These are phyloP conservation scores for Hyaloperonospora brassicae DNA, from an alignment of 352 stramenopile species.

Conservation along the genomic window DNA sequence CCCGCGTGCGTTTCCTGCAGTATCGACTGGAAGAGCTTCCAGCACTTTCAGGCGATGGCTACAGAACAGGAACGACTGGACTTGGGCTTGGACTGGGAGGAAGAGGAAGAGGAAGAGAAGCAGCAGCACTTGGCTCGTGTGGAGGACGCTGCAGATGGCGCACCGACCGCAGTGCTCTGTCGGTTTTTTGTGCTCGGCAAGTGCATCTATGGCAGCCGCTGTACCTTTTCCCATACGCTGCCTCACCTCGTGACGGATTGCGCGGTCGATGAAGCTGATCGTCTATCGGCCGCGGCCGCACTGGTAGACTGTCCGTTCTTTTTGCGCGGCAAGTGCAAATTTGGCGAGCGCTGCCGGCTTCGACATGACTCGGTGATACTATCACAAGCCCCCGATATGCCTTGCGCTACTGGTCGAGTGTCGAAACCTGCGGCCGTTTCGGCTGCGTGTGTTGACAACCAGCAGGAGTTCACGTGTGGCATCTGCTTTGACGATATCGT, in stretches of 20 bases:
- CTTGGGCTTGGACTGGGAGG: background rate
- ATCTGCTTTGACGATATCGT: conserved; percentile 82
- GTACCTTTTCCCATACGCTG: conserved; percentile 61
- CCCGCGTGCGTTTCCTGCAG: too few species aligned
- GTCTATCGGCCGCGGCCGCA: conserved; percentile 38
- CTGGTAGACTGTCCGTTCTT: conserved; percentile 73
- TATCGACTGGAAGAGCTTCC: too few species aligned
- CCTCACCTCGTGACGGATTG: conserved; percentile 28
- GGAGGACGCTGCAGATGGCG: background rate
- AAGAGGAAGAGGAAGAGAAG: conserved; percentile 10
- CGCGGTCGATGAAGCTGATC: conserved; percentile 25
- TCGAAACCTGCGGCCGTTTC: background rate
- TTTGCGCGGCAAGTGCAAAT: conserved; percentile 69
- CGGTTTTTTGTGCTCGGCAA: conserved; percentile 77
- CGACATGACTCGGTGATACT: conserved; percentile 32
- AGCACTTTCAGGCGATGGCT: too few species aligned
- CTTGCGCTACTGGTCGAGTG: background rate
- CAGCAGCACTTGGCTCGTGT: conserved; percentile 10
- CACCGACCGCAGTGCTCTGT: conserved; percentile 37
- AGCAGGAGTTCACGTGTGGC: conserved; percentile 59
- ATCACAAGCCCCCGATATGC: background rate
- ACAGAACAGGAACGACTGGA: background rate
- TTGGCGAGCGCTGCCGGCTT: conserved; percentile 55
- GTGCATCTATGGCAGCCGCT: conserved; percentile 60
- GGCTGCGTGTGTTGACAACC: conserved; percentile 12